Base-by-base conservation (phyloP, 2,329 filamentous ascomycete species). In the Alternaria metachromatica region DNA sequence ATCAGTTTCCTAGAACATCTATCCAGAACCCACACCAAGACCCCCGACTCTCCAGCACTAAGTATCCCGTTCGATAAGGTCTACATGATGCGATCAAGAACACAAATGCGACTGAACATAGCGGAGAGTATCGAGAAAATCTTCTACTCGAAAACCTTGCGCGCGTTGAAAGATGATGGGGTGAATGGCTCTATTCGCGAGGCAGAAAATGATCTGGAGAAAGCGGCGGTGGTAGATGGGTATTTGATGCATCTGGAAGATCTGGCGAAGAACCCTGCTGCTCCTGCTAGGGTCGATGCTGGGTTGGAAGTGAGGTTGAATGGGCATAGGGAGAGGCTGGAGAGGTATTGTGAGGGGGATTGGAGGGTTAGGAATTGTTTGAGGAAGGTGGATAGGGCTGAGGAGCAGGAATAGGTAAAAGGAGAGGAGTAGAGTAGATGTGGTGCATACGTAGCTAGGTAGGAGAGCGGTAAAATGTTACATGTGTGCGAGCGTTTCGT, bases 341-440 rank as follows among this genome's bases (percentile, higher is more conserved):
- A 15, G 13, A 48, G 21, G 21, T 48, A 25, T 23, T 25, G 21
- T 9, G 23, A 48, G 3, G 45, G 15, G 7, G 33, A 37, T 37
- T 37, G 33, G 33, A 37, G 33, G 33, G 33, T 37, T n/a, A 37
- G 33, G 33, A 37, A 37, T 37, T 1, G 3, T 37, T n/a, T 37
- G 15, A n/a, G 33, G 33, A 37, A 37, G 15, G 4, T 10, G 15
- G 18, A 44, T 12, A 18, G 3, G 18, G 41, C 0, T 12, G 41
- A 44, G 10, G 41, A 20, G 11, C 3, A 44, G 3, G 18, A 7
- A 6, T 8, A 33, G 30, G 30, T 5, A 2, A 3, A 37, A 7
- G 15, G 2, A 0, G 7, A 1, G 33, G 33, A n/a, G 0, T 15
- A 9, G 13, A 37, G 6, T n/a, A 37, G 6, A 9, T 0, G 15